phyloP scores from a whole-genome alignment of 2,329 filamentous ascomycete genomes.

The Phyllosticta ampelicida region DNA sequence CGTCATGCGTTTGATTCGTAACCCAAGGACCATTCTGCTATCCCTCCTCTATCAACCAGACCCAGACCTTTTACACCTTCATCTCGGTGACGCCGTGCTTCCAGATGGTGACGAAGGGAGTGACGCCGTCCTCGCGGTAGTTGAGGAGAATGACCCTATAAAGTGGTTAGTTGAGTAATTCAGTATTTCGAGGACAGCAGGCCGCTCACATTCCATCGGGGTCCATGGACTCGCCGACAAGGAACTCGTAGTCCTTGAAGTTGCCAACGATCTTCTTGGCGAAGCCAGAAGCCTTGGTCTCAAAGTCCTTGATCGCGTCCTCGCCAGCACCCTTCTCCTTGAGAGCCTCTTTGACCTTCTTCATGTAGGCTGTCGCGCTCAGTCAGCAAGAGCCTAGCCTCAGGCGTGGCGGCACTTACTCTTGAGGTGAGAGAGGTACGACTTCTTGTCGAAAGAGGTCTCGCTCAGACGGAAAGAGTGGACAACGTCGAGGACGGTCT shows the following conservation, averaged over 20 bases:
- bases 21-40: constrained; percentile 20
- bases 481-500: constrained; percentile 86
- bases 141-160: constrained; percentile 78
- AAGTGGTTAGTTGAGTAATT: neutral
- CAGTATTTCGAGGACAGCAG: neutral
- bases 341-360: constrained; percentile 65
- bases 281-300: constrained; percentile 60
- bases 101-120: constrained; percentile 84
- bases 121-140: constrained; percentile 93
- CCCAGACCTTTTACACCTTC: constrained; percentile 63
- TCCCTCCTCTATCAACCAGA: constrained; percentile 7
- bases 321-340: constrained; percentile 51
- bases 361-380: constrained; percentile 64
- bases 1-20: constrained; percentile 29
- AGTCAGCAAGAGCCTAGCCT: constrained; percentile 9
- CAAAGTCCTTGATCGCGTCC: constrained; percentile 65
- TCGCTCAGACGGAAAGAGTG: constrained; percentile 80
- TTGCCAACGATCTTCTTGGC: constrained; percentile 75
- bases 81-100: constrained; percentile 82
- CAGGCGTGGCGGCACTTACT: constrained; percentile 38
- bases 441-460: constrained; percentile 78
- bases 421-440: constrained; percentile 76
- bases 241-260: constrained; percentile 96
- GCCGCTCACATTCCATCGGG: constrained; percentile 77
- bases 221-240: constrained; percentile 85